These are phyloP conservation scores for Claviceps humidiphila DNA, from an alignment of 2,329 filamentous ascomycete genomes.

Conservation along the genomic window DNA sequence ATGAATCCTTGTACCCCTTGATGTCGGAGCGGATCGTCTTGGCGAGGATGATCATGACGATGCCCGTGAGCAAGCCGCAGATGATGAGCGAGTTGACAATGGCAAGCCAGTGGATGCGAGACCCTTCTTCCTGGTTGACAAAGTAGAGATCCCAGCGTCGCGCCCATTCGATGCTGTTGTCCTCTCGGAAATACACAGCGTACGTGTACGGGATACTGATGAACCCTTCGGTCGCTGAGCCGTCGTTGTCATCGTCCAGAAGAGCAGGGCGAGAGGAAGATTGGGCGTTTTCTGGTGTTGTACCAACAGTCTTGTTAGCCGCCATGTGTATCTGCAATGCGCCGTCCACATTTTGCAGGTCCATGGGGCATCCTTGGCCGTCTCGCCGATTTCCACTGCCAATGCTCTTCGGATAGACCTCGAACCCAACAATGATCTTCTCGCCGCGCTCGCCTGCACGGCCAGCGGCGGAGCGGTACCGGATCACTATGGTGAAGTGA, in stretches of 20 bases:
- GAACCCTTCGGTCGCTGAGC: conserved; percentile 51
- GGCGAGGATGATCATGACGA: conserved; percentile 69
- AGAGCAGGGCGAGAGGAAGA: conserved; percentile 40
- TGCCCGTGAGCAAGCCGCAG: conserved; percentile 61
- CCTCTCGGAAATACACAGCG: conserved; percentile 80
- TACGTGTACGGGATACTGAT: conserved; percentile 75
- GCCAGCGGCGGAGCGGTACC: conserved; percentile 60
- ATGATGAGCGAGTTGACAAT: conserved; percentile 82
- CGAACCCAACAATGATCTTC: conserved; percentile 77
- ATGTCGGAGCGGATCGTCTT: conserved; percentile 69
- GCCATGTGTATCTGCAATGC: conserved; percentile 57
- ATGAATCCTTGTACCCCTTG: conserved; percentile 55
- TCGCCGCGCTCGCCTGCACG: conserved; percentile 54
- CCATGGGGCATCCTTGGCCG: conserved; percentile 51
- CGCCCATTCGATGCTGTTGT: conserved; percentile 66
- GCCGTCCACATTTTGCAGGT: conserved; percentile 48
- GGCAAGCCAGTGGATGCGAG: conserved; percentile 74
- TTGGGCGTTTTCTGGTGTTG: conserved; percentile 35
- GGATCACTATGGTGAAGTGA: conserved; percentile 73
- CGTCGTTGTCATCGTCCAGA: conserved; percentile 35
- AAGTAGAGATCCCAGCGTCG: conserved; percentile 86
- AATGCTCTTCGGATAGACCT: conserved; percentile 81
- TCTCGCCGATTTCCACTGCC: conserved; percentile 45
- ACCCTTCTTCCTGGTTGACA: conserved; percentile 71
- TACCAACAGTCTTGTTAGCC: conserved; percentile 35